Evolutionary conservation across 192 early-diverging fungal species (phyloP), one percentile per base, ranked within the genome.

Genomic region (Entomortierella lignicola): DNA sequence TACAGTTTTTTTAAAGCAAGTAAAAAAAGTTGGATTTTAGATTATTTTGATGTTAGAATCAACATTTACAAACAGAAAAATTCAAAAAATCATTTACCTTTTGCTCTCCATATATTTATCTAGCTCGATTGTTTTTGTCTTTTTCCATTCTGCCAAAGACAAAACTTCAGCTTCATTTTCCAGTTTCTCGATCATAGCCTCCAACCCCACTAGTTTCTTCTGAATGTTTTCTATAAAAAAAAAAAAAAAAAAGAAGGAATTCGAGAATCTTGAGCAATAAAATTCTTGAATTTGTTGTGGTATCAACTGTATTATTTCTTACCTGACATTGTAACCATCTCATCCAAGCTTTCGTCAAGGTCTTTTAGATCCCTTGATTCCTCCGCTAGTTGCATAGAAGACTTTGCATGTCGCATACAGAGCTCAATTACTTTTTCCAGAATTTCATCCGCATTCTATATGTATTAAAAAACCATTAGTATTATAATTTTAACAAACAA

Each of bases 391-490:
- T 56, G 43, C 13, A 20, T 29, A 0, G 74, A 69, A 1, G 55
- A 30, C 6, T 43, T 60, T 20, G 63, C 50, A 55, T 77, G 74
- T 26, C 61, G 60, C 34, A 48, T 57, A 39, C 74, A 77, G 6
- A 69, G 44, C 47, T 77, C 74, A 21, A 77, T 27, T 23, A 77
- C 66, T 26, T 63, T 77, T 31, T 52, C 51, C 23, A 77, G 31
- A 60, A 77, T 77, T 69, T 69, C 74, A 12, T 77, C 74, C 66
- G 74, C 74, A 69, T 58, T 48, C 74, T 77, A n/a, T n/a, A n/a
- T n/a, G n/a, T n/a, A n/a, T n/a, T n/a, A n/a, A n/a, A n/a, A n/a
- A n/a, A n/a, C n/a, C n/a, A n/a, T n/a, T n/a, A n/a, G n/a, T n/a
- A n/a, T n/a, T n/a, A n/a, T n/a, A 47, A 47, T 47, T 37, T 37